Percentiles rank a stretch among this genome's conserved stretches.
These are phyloP conservation scores for Flaveria floridana DNA, from an alignment of 140 eudicot species.

Conservation along the genomic window DNA sequence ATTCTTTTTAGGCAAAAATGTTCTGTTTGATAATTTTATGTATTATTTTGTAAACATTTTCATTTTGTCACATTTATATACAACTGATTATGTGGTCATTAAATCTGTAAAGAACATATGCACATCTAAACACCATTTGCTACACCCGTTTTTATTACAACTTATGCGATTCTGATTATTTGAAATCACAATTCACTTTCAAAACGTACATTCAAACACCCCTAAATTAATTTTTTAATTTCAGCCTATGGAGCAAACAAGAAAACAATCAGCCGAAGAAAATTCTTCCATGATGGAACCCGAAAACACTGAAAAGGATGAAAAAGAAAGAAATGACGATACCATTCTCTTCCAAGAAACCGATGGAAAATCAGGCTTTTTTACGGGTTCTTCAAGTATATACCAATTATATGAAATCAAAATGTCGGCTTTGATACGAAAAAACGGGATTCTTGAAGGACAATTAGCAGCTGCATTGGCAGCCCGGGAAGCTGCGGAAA, in stretches of 20 bases:
- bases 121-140: constrained; percentile 13
- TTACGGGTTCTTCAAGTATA: constrained; percentile 50
- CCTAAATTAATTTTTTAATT: constrained; percentile 18
- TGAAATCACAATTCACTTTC: background rate
- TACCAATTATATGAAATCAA: constrained; percentile 67
- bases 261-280: constrained; percentile 54
- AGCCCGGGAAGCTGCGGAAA: constrained; percentile 83
- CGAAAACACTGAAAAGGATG: constrained; percentile 44
- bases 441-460: constrained; percentile 82
- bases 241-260: constrained; percentile 56
- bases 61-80: too few relatives aligned
- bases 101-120: background rate
- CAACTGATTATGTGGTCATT: too few relatives aligned
- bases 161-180: background rate
- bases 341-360: constrained; percentile 44
- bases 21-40: too few relatives aligned
- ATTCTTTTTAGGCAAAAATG: too few relatives aligned
- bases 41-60: too few relatives aligned
- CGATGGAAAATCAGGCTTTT: constrained; percentile 49
- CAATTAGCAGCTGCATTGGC: constrained; percentile 74
- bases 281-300: constrained; percentile 37
- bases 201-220: constrained; percentile 7
- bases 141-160: background rate
- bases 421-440: constrained; percentile 56
- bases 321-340: constrained; percentile 49